A percentile compares a stretch with the other conserved stretches of the same genome.
Conservation (phyloP, 83 land plant species). For the Picea abies region DNA sequence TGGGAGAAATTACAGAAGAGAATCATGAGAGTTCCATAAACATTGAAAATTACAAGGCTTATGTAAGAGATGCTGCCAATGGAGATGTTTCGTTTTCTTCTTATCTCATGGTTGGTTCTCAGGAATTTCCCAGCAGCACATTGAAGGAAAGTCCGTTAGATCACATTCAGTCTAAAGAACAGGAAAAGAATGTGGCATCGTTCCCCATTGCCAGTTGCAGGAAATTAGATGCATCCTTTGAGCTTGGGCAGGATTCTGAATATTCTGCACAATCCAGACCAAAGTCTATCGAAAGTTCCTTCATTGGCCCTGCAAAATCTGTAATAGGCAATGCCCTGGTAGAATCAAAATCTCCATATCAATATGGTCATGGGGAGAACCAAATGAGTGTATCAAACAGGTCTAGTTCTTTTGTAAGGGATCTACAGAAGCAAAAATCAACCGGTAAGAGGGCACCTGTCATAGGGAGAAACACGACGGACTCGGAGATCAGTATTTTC, state of each 20-base stretch:
- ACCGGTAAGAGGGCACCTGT: background rate
- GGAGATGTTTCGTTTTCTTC: background rate
- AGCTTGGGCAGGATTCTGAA: background rate
- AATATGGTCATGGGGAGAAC: too few species aligned
- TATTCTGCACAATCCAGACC: background rate
- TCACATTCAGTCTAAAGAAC: background rate
- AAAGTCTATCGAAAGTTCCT: background rate
- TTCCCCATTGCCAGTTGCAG: too few species aligned
- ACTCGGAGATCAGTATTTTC: constrained; percentile 61
- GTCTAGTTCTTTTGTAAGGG: background rate
- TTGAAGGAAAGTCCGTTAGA: too few species aligned
- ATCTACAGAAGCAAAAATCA: background rate
- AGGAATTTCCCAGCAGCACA: background rate
- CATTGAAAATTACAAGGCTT: too few species aligned
- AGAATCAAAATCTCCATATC: too few species aligned
- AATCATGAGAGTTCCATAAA: background rate
- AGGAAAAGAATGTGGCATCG: background rate
- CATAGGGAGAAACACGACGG: background rate
- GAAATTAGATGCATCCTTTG: background rate
- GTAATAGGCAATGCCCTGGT: too few species aligned
- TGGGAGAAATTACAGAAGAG: too few species aligned
- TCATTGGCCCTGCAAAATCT: too few species aligned
- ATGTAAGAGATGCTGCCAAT: background rate
- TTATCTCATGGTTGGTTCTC: background rate
- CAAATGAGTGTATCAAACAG: too few species aligned